Percentiles rank a stretch among this genome's conserved stretches.
Evolutionary conservation across 139 green algal genomes (phyloP).

Genomic region (Gonium pectorale): DNA sequence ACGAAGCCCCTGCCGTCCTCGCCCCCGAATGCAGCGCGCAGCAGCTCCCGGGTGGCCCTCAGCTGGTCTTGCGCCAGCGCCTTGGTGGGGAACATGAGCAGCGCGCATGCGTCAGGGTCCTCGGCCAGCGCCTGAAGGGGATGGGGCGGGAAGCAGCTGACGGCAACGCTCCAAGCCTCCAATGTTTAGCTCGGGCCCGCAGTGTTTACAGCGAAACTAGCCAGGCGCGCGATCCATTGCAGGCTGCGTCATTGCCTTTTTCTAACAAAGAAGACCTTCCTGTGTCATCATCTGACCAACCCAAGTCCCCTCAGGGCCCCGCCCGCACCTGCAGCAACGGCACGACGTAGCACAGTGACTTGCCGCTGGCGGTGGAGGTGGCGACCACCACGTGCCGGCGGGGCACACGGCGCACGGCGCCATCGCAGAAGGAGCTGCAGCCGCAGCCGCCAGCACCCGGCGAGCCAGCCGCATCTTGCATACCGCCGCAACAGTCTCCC

Average conservation of each 20-base stretch:
- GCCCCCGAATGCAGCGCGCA: conserved; percentile 67
- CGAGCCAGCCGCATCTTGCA: too few relatives aligned
- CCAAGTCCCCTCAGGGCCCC: not conserved
- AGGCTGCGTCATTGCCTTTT: too few relatives aligned
- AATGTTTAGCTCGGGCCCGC: too few relatives aligned
- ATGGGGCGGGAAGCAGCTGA: not conserved
- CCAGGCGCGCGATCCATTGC: too few relatives aligned
- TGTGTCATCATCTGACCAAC: too few relatives aligned
- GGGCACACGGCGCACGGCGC: too few relatives aligned
- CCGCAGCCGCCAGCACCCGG: too few relatives aligned
- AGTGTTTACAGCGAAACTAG: too few relatives aligned
- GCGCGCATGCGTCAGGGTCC: conserved; percentile 66
- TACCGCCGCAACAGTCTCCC: too few relatives aligned
- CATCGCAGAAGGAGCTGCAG: not conserved
- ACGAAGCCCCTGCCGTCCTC: not conserved
- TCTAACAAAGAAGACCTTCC: too few relatives aligned
- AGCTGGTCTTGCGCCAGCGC: conserved; percentile 91
- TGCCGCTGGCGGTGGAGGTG: conserved; percentile 93
- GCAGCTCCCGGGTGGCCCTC: conserved; percentile 65
- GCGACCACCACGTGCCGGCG: conserved; percentile 83
- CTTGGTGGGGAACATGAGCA: conserved; percentile 98
- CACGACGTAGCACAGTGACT: conserved; percentile 93
- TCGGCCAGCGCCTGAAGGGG: conserved; percentile 65
- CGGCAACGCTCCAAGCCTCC: too few relatives aligned
- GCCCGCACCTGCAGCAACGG: conserved; percentile 74